Evolutionary conservation across 2,329 filamentous ascomycete species (phyloP), one percentile per base, ranked within the genome.

Genomic region (Nigrospora osmanthi): DNA sequence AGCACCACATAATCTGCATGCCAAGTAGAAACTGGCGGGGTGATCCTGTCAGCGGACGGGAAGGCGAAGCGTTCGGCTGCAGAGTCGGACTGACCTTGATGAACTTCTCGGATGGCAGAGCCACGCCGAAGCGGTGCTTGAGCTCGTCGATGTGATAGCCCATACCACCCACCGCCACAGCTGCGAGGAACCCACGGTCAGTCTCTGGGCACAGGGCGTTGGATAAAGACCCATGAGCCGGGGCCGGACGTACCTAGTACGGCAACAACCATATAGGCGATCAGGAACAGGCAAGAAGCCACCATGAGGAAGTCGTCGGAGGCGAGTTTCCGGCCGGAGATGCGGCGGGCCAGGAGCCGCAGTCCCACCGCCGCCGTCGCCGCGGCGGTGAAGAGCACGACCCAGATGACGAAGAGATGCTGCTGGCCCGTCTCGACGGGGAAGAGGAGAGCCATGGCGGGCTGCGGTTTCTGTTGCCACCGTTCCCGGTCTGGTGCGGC

Each of bases 271-370:
- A 28, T 28, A 7, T 28, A 28, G 23, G 23, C 23, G 23, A 28
- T 7, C 5, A 28, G 23, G 23, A 28, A 28, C 7, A 19, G 4
- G n/a, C 36, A 38, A 9, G 36, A 16, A 19, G 17, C 36, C 12
- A 36, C 11, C 40, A 42, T 42, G 19, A 42, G 40, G n/a, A 16
- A n/a, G 33, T 42, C 40, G 23, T 42, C 40, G 13, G 33, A 42
- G 13, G 30, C 40, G 3, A 42, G 33, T n/a, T 42, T 42, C 16
- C 40, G 11, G 19, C 35, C 11, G 10, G 33, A 19, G 33, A 42
- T 16, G 3, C 34, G 40, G 7, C 40, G 32, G 33, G 40, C 40
- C 33, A 42, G 33, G n/a, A 42, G 16, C 10, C 40, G 40, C 4
- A 42, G n/a, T 16, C 17, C 40, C 12, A 42, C 40, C 14, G 40